Conservation (phyloP, 176 grass and related monocot genomes). For the Oryza officinalis region DNA sequence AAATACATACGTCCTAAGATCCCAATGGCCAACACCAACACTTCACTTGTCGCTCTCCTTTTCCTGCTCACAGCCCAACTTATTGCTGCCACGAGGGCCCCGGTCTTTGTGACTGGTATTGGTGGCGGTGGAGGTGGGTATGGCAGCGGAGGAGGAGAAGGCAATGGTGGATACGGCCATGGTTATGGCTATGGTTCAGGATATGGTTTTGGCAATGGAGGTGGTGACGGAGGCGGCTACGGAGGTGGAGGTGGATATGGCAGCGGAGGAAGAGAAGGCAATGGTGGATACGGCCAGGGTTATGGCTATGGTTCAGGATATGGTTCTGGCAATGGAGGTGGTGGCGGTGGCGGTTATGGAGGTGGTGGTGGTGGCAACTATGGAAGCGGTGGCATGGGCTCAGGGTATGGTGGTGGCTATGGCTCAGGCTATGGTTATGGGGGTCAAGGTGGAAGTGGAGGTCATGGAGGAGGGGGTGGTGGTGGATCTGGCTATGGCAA, state of each 20-base stretch:
- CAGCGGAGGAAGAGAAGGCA: conserved; percentile 4
- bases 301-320: neutral
- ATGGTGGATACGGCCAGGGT: neutral
- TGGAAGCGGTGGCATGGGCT: neutral
- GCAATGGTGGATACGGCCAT: neutral
- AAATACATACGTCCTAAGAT: no score
- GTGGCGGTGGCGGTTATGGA: neutral
- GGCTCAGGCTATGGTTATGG: neutral
- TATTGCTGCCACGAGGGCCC: neutral
- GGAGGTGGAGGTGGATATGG: neutral
- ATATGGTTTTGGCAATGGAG: neutral
- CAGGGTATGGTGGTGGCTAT: neutral
- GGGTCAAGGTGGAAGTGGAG: neutral
- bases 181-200: neutral
- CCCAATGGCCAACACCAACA: conserved; percentile 11
- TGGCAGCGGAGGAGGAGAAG: neutral
- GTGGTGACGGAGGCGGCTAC: neutral
- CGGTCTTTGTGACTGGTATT: neutral
- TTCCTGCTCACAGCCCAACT: neutral
- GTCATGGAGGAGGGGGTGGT: neutral
- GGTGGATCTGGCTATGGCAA: neutral
- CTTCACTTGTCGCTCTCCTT: neutral
- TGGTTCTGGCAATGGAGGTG: neutral
- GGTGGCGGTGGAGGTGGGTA: neutral
- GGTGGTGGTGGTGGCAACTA: neutral